These are phyloP conservation scores for Globisporangium alternatum DNA, from an alignment of 352 stramenopile genomes.

Conservation along the genomic window DNA sequence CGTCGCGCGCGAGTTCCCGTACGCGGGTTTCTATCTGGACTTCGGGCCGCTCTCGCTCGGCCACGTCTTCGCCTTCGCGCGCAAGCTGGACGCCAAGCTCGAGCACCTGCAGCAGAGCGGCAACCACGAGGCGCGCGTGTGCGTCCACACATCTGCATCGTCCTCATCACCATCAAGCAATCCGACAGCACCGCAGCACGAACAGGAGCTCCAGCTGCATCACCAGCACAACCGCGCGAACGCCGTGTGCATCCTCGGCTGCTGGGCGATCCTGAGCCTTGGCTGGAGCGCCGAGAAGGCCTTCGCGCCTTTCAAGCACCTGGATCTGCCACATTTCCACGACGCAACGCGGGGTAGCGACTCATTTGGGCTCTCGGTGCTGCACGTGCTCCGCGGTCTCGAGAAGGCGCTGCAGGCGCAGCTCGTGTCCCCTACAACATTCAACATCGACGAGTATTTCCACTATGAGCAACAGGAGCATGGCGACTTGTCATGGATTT, in stretches of 20 bases:
- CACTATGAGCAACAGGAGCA: constrained; percentile 21
- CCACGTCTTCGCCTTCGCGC: constrained; percentile 87
- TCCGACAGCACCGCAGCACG: background rate
- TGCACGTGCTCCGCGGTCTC: constrained; percentile 26
- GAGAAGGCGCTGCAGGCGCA: constrained; percentile 64
- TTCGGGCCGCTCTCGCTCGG: constrained; percentile 94
- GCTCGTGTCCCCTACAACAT: constrained; percentile 72
- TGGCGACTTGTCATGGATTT: constrained; percentile 33
- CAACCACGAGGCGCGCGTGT: constrained; percentile 65
- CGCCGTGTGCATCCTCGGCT: constrained; percentile 83
- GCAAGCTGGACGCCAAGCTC: constrained; percentile 69
- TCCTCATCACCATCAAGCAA: background rate
- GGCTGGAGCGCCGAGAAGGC: constrained; percentile 64
- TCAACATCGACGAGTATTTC: constrained; percentile 21
- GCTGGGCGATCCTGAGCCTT: constrained; percentile 62
- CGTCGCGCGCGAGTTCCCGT: constrained; percentile 60
- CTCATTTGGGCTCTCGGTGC: constrained; percentile 26
- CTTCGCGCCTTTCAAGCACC: constrained; percentile 40
- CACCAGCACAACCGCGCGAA: constrained; percentile 78
- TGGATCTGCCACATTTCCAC: constrained; percentile 32
- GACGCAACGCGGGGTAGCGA: constrained; percentile 24
- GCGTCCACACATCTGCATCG: constrained; percentile 18
- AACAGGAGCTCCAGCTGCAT: background rate
- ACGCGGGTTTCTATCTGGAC: constrained; percentile 95
- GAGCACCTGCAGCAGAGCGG: constrained; percentile 14